These are phyloP conservation scores for Rhypophila decipiens DNA, from an alignment of 495 filamentous ascomycete genomes.

Conservation along the genomic window DNA sequence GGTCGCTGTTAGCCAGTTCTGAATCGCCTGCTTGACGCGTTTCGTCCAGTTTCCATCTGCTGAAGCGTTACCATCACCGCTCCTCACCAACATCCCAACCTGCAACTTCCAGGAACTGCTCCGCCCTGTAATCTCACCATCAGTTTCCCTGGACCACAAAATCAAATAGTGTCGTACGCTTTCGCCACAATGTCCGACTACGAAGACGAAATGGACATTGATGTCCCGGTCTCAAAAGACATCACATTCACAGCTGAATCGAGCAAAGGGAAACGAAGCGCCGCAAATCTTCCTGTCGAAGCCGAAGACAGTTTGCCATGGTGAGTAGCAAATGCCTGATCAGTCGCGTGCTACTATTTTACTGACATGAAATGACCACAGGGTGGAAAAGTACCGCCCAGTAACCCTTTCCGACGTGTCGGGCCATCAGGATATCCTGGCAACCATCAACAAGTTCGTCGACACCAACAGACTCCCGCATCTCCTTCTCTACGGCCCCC, in stretches of 20 bases:
- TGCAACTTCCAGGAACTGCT: too few species aligned
- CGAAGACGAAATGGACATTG: constrained; percentile 84
- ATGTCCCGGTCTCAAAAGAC: constrained; percentile 56
- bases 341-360: too few species aligned
- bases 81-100: too few species aligned
- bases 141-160: too few species aligned
- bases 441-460: constrained; percentile 95
- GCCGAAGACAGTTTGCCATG: constrained; percentile 93
- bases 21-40: too few species aligned
- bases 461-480: constrained; percentile 89
- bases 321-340: constrained; percentile 42
- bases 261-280: constrained; percentile 81
- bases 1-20: too few species aligned
- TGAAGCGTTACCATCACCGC: too few species aligned
- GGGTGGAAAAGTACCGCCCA: constrained; percentile 99
- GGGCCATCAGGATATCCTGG: constrained; percentile 95
- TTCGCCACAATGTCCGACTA: constrained; percentile 69
- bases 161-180: too few species aligned
- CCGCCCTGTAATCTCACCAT: too few species aligned
- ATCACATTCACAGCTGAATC: constrained; percentile 59
- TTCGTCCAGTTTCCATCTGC: too few species aligned
- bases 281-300: constrained; percentile 87
- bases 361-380: constrained; percentile 23
- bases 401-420: constrained; percentile 84
- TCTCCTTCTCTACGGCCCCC: constrained; percentile 95